These are phyloP conservation scores for Beta corolliflora DNA, from an alignment of 179 eudicot genomes.

Conservation along the genomic window DNA sequence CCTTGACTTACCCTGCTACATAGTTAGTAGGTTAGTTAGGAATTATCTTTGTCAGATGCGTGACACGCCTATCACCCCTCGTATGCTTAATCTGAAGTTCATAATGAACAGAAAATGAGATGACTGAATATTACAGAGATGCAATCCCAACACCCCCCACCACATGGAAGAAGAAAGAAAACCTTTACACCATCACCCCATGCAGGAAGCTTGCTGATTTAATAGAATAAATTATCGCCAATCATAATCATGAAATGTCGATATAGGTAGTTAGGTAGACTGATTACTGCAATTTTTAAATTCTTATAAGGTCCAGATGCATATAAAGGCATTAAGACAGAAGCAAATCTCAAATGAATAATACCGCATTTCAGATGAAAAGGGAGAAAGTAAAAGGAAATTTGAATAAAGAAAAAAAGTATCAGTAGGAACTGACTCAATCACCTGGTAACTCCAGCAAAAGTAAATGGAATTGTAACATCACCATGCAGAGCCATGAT, in stretches of 20 bases:
- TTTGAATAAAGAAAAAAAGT: not conserved
- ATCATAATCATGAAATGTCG: too few relatives aligned
- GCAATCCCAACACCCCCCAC: too few relatives aligned
- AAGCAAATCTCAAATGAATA: not conserved
- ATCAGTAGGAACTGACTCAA: conserved; percentile 6
- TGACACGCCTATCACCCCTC: too few relatives aligned
- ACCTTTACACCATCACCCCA: not conserved
- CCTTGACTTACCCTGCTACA: too few relatives aligned
- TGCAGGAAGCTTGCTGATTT: not conserved
- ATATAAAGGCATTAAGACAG: not conserved
- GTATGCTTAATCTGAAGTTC: too few relatives aligned
- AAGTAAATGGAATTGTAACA: conserved; percentile 67
- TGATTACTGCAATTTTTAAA: too few relatives aligned
- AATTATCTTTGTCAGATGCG: too few relatives aligned
- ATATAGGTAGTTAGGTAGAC: not conserved
- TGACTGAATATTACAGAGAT: too few relatives aligned
- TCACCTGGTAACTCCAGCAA: conserved; percentile 84
- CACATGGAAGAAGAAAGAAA: not conserved
- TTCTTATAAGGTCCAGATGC: not conserved
- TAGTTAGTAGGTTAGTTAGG: too few relatives aligned
- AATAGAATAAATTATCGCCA: not conserved
- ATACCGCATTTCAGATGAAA: not conserved
- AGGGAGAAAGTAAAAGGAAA: not conserved
- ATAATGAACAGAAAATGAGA: too few relatives aligned
- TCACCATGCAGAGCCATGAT: conserved; percentile 95